Evolutionary conservation across 2,329 filamentous ascomycete species (phyloP).

Genomic region (Penicillium sp.): DNA sequence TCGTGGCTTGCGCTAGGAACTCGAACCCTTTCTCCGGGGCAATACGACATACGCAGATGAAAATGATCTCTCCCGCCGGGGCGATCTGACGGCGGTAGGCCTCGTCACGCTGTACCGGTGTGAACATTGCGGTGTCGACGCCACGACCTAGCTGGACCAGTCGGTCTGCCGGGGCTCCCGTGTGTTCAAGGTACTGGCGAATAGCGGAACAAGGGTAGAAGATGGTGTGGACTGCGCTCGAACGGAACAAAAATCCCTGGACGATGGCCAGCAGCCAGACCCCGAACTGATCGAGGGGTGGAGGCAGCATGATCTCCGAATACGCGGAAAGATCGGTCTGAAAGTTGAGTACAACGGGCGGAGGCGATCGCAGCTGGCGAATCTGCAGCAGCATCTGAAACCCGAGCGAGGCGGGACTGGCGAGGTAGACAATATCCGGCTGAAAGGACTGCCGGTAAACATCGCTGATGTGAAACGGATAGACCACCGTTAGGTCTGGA

Average conservation of each 20-base stretch:
- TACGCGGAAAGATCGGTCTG: conserved; percentile 68
- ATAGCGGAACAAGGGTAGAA: conserved; percentile 67
- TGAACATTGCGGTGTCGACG: conserved; percentile 61
- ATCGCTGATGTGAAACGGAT: conserved; percentile 61
- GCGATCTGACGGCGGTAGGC: conserved; percentile 53
- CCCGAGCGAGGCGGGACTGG: conserved; percentile 64
- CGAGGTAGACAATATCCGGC: conserved; percentile 66
- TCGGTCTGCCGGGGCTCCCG: conserved; percentile 54
- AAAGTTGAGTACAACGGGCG: conserved; percentile 63
- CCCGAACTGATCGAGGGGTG: conserved; percentile 57
- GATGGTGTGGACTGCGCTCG: conserved; percentile 58
- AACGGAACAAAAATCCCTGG: conserved; percentile 63
- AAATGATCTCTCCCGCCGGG: conserved; percentile 59
- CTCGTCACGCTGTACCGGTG: conserved; percentile 51
- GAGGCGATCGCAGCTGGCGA: conserved; percentile 54
- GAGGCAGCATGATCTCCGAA: conserved; percentile 64
- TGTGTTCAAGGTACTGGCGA: conserved; percentile 55
- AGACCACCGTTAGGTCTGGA: conserved; percentile 65
- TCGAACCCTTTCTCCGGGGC: conserved; percentile 68
- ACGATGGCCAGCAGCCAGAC: conserved; percentile 60
- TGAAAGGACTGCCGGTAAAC: conserved; percentile 60
- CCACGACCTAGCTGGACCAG: conserved; percentile 60
- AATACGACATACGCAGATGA: conserved; percentile 62
- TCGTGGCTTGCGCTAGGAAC: conserved; percentile 57
- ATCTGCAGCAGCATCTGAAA: conserved; percentile 69